Percentiles rank a stretch among this genome's conserved stretches.
Evolutionary conservation across 2,329 filamentous ascomycete genomes (phyloP).

Genomic region (Botrytis fabae): DNA sequence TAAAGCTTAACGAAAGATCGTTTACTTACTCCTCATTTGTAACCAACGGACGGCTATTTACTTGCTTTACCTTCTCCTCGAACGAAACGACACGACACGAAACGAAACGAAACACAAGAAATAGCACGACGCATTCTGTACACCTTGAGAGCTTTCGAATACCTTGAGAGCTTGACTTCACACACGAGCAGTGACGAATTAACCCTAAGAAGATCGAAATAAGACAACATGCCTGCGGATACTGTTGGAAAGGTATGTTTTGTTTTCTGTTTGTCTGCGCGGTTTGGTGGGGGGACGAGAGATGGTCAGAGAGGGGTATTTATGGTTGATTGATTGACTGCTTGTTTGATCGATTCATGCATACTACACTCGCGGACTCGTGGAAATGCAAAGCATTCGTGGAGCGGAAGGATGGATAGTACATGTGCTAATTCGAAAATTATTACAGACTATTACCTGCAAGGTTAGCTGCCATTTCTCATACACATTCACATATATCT

Average conservation of each 20-base stretch:
- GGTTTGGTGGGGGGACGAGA: neutral
- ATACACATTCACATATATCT: neutral
- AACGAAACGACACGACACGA: neutral
- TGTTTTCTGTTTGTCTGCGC: neutral
- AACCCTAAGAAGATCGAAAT: neutral
- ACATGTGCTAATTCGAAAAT: neutral
- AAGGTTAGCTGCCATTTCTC: constrained; percentile 35
- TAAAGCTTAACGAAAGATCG: constrained; percentile 1
- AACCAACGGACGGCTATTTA: neutral
- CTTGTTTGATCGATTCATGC: neutral
- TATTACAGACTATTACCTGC: constrained; percentile 39
- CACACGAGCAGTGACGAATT: neutral
- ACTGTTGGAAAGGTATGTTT: constrained; percentile 28
- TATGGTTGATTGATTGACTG: too few species aligned
- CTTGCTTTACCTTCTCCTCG: neutral
- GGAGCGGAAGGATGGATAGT: neutral
- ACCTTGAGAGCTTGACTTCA: neutral
- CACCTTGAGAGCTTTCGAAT: constrained; percentile 9
- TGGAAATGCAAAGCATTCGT: neutral
- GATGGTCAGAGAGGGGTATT: neutral
- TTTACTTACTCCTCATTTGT: constrained; percentile 8
- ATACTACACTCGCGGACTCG: neutral
- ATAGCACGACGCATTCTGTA: neutral
- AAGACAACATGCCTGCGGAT: constrained; percentile 23
- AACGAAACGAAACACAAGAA: neutral